Conservation (phyloP, 1,139 yeast species). For the Spencermartinsiella ligniputridi region DNA sequence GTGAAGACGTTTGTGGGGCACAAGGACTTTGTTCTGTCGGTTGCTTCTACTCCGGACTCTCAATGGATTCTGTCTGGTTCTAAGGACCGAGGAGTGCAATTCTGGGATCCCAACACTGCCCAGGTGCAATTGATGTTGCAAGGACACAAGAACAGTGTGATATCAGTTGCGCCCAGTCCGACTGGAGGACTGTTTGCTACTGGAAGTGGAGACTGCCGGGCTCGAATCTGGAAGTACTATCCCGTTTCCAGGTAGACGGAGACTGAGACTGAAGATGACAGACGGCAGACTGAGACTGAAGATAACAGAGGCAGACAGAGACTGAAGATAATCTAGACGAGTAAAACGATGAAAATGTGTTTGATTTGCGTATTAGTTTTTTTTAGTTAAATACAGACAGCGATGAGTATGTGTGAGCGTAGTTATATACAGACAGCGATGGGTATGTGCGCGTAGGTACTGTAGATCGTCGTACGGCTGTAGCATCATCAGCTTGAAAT, state of each 20-base stretch:
- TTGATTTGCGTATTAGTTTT: too few relatives aligned
- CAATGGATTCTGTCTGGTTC: constrained; percentile 92
- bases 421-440: too few relatives aligned
- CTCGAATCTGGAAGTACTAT: constrained; percentile 81
- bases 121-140: constrained; percentile 93
- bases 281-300: too few relatives aligned
- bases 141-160: constrained; percentile 95
- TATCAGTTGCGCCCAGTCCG: constrained; percentile 85
- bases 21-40: constrained; percentile 91
- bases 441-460: too few relatives aligned
- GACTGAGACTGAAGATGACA: too few relatives aligned
- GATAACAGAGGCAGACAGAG: too few relatives aligned
- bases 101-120: constrained; percentile 93
- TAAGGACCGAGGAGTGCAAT: constrained; percentile 93
- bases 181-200: constrained; percentile 88
- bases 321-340: too few relatives aligned
- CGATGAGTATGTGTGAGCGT: too few relatives aligned
- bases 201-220: constrained; percentile 97
- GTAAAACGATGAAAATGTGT: too few relatives aligned
- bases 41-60: constrained; percentile 91
- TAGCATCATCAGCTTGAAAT: too few relatives aligned
- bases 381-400: too few relatives aligned
- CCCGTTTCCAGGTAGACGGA: constrained; percentile 21
- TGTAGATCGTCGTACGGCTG: too few relatives aligned
- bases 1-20: constrained; percentile 95